Evolutionary conservation across 371 early-diverging fungal genomes (phyloP), one percentile per base, ranked within the genome.

Genomic region (Mucor velutinosus): DNA sequence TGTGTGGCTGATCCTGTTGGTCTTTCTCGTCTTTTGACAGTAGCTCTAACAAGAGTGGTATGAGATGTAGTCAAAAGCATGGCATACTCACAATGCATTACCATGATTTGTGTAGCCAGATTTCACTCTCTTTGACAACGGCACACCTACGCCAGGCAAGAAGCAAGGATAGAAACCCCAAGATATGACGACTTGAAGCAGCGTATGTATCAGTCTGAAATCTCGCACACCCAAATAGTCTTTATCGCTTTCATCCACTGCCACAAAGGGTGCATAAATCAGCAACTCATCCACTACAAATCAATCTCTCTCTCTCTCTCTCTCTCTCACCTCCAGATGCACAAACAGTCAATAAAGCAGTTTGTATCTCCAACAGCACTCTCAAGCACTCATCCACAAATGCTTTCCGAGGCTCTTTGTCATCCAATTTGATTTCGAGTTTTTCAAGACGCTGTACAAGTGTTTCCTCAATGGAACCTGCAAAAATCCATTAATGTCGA

Each of bases 121-220:
- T 62, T 81, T 81, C 4, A 89, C 80, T 30, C 93, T 80, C 56
- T 87, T 86, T 6, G 81, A 78, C 35, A 91, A 64, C 1, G 90
- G 89, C 41, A 91, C 84, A 0, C 93, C 92, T 0, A 90, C 87
- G 5, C 93, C 93, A 0, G 87, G 83, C 27, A 85, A 58, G 37
- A 91, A 75, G 47, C 83, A 85, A 8, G 93, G 92, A 68, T 87
- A 87, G 3, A 89, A 74, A 6, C 91, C 91, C 91, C 91, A 91
- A 32, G 86, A 86, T 11, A 90, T 74, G 23, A 89, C 74, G 17
- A 90, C 85, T 73, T 91, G 89, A 14, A 89, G 66, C 73, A 91
- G 71, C 6, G 90, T 89, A 63, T 88, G 87, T 25, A 89, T 75
- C 64, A 89, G 72, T n/a, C 88, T 76, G 43, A 86, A 73, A 65